Base-by-base conservation (phyloP, 2,329 filamentous ascomycete species). In the Dothistroma septosporum region DNA sequence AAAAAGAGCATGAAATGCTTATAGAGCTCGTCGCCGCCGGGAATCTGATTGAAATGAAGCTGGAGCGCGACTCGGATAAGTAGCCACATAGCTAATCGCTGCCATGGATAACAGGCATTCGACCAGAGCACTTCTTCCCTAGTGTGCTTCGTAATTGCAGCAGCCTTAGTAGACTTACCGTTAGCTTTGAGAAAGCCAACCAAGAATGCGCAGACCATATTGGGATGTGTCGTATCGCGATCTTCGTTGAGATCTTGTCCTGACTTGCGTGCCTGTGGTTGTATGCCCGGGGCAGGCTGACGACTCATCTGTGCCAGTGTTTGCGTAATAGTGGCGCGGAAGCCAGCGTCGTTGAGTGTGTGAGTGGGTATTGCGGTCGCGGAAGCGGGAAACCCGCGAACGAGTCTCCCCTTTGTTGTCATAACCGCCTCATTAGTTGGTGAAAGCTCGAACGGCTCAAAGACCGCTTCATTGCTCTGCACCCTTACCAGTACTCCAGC, bases 391-490 rank as follows among this genome's bases (percentile, higher is more conserved):
- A 89, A 89, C 19, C 82, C 77, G 79, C 85, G 86, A 59, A 76
- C 67, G 0, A 89, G 70, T 1, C 84, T 80, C 28, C 77, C 77
- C 21, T 81, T 72, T 0, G 82, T 72, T 0, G 78, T 77, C 1
- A 87, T 75, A 0, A 87, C 82, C 14, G 78, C 73, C 48, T 83
- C 76, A 0, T 82, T 82, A 0, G 69, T 68, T 0, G 87, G 76
- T 0, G 85, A 86, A 0, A 82, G 77, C 68, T 89, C 86, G 58
- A 88, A 88, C 0, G 78, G 77, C 69, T 89, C 86, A 52, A 87
- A 82, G 59, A 84, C 19, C 65, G 81, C 63, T 66, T 74, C 31
- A 21, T 65, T 49, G 1, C 57, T 19, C 8, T 57, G 37, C 57
- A 68, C 71, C 21, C 62, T 68, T 31, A 69, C 55, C 9, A 70